Evolutionary conservation across 176 grass and related monocot species (phyloP), one percentile per base, ranked within the genome.

Genomic region (Coix lacrymajobi): DNA sequence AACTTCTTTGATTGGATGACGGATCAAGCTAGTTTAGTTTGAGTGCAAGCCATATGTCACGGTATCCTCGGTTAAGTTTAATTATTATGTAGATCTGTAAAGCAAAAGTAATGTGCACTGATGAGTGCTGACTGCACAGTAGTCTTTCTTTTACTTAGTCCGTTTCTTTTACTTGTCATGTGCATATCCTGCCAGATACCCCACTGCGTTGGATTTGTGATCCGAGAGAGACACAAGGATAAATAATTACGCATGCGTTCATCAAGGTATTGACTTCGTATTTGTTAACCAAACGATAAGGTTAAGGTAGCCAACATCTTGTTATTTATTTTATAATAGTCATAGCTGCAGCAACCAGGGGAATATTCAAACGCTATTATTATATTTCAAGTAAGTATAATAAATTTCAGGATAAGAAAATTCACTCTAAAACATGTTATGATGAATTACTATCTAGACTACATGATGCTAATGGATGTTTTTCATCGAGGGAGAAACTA

Each of bases 141-240:
- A 69, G 71, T 63, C 40, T 81, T 69, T 56, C 32, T 52, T 52
- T 52, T 52, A 8, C 19, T 52, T 52, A 20, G 9, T 56, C 51
- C 19, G 8, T n/a, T 56, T 56, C 3, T 26, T 24, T 77, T 66
- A 24, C 77, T 33, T 48, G 7, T 16, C 74, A 36, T 34, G 46
- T 34, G 12, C 62, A 22, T 62, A 58, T 82, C 56, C 34, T 73
- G n/a, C 26, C 43, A 30, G 43, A 64, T 49, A 56, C 41, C 65
- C 41, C 65, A 62, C 4, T 82, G 43, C 43, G 28, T 37, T 69
- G 62, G 76, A 15, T 69, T 69, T 75, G 37, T 52, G 43, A 85
- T 81, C 72, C 12, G 64, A 89, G 77, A 89, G 54, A 82, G 78
- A 89, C 14, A 37, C 39, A 77, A 85, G 3, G 3, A 81, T 81